Conservation (phyloP, 257 asterid genomes). For the Gentiana macrophylla region DNA sequence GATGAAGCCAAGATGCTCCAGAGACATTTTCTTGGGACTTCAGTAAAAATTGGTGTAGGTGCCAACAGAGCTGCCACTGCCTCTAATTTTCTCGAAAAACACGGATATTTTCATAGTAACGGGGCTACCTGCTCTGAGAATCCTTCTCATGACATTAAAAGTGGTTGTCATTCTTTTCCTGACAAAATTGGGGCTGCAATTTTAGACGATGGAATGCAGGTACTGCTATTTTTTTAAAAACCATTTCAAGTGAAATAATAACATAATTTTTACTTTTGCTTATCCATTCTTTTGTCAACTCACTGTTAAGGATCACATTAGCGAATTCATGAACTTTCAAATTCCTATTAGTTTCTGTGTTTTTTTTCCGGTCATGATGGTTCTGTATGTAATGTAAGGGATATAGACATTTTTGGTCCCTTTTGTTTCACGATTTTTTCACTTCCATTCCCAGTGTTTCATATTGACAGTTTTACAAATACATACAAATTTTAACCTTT, state of each 20-base stretch:
- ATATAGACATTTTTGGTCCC: no score
- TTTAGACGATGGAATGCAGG: constrained; percentile 99
- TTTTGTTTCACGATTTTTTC: no score
- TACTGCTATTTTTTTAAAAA: constrained; percentile 11
- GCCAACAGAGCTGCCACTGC: constrained; percentile 71
- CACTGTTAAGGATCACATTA: no score
- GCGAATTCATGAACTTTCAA: no score
- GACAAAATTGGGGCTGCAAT: constrained; percentile 50
- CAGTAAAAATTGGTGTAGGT: constrained; percentile 67
- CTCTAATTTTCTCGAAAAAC: constrained; percentile 31
- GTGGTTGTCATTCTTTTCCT: constrained; percentile 10
- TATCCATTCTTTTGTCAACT: no score
- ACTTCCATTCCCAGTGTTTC: no score
- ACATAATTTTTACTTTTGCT: no score
- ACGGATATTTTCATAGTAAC: constrained; percentile 26
- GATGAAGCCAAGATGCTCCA: constrained; percentile 94
- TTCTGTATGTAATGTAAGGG: no score
- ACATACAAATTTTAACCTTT: no score
- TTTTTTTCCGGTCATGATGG: no score
- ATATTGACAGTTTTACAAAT: no score
- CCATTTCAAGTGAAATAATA: neutral
- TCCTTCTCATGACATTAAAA: constrained; percentile 13
- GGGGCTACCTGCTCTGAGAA: constrained; percentile 10
- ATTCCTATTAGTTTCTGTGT: no score
- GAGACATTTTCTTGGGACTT: constrained; percentile 54